Conservation (phyloP, 139 green algal genomes). For the Mesotaenium endlicherianum region DNA sequence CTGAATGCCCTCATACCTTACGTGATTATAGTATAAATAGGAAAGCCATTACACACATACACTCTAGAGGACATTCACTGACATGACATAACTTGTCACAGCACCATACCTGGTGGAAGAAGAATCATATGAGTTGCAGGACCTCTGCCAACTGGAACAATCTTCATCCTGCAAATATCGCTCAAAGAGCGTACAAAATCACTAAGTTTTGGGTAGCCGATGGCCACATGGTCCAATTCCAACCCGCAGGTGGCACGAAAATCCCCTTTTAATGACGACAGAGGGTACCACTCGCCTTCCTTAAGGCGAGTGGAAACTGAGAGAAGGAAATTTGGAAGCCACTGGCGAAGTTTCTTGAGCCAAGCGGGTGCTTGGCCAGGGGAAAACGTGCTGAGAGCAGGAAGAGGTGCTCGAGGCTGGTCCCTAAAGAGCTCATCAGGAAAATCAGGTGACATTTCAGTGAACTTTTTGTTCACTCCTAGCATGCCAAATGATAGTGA, state of each 20-base stretch:
- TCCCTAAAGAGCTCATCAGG: no score
- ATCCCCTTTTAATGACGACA: slow-evolving; percentile 50
- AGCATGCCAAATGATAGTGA: no score
- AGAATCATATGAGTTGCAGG: slow-evolving; percentile 51
- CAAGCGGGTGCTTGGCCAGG: slow-evolving; percentile 7
- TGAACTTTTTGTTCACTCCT: no score
- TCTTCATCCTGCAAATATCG: slow-evolving; percentile 49
- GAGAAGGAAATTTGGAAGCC: slow-evolving; percentile 38
- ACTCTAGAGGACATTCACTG: background rate
- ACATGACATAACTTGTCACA: background rate
- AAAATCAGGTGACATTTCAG: no score
- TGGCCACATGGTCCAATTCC: slow-evolving; percentile 32
- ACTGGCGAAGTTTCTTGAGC: slow-evolving; percentile 37
- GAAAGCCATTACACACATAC: background rate
- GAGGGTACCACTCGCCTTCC: slow-evolving; percentile 45
- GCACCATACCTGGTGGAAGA: slow-evolving; percentile 21
- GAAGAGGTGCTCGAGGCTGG: no score
- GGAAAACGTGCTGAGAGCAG: no score
- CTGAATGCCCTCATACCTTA: background rate
- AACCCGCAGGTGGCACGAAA: slow-evolving; percentile 45
- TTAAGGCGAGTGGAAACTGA: slow-evolving; percentile 3
- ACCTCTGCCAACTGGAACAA: slow-evolving; percentile 38
- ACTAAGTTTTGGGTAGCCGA: slow-evolving; percentile 45
- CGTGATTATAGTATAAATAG: background rate
- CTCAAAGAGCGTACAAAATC: slow-evolving; percentile 43